Base-by-base conservation (phyloP, 164 flowering plant species). In the Magnolia changhungtana region DNA sequence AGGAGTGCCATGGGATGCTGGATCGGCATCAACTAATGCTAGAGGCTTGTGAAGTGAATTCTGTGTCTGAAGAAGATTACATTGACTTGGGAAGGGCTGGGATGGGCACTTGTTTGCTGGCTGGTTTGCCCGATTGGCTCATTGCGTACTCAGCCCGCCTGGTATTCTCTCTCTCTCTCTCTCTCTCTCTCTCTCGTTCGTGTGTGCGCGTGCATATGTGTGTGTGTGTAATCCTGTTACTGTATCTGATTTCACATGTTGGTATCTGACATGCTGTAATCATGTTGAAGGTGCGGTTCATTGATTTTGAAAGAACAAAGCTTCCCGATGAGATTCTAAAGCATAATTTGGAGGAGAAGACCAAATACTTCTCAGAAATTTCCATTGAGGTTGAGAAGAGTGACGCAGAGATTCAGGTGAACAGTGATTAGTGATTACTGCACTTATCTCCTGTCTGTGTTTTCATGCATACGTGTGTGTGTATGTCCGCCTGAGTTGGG, bases 321-420 rank as follows among this genome's bases (percentile, higher is more conserved):
- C 99, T 96, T 75, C 99, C 99, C 24, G 89, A 84, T 63, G 97
- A 89, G 85, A 94, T 96, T 78, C 81, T 94, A 14, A 91, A 78
- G 84, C 93, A 90, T 84, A 96, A 88, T 85, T 74, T 96, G 87
- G 98, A 93, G 83, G 99, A 96, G 76, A 96, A 96, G 83, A 89
- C 87, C 78, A 96, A 91, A 82, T 92, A 86, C 71, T 92, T 89
- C 73, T 80, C 88, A 67, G 99, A 96, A 67, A 89, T 93, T 71
- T 79, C 80, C 81, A 78, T 86, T 67, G 98, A 94, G 64, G 87
- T 86, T 80, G 99, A 96, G 85, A 93, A 84, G 84, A 90, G 87
- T 82, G 99, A 96, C 77, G 97, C 99, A 71, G 99, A 96, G 83
- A 83, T 96, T 81, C 99, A 96, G 98, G 98, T 92, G 49, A 68